phyloP scores from a whole-genome alignment of 345 rosid genomes.

The Citrus australasica region DNA sequence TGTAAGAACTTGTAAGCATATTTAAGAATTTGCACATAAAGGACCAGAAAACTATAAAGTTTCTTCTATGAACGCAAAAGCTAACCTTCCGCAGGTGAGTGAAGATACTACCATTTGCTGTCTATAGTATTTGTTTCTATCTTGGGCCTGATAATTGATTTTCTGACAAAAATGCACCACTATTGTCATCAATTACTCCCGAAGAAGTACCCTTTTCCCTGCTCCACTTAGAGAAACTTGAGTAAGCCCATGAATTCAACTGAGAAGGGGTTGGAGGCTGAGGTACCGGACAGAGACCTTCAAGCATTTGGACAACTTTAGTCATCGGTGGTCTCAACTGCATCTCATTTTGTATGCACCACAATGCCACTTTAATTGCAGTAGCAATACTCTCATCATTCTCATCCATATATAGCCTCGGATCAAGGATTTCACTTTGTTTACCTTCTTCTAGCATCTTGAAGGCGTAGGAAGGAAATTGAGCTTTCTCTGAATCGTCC shows the following conservation, averaged over 20 bases:
- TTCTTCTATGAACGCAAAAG: neutral
- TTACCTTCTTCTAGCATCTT: slow-evolving; percentile 48
- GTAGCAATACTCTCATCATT: slow-evolving; percentile 22
- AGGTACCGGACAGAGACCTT: slow-evolving; percentile 40
- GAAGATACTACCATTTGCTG: neutral
- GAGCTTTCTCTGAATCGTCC: slow-evolving; percentile 31
- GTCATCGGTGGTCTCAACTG: slow-evolving; percentile 47
- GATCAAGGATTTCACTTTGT: slow-evolving; percentile 36
- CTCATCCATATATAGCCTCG: slow-evolving; percentile 24
- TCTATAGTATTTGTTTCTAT: neutral
- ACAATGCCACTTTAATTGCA: slow-evolving; percentile 48
- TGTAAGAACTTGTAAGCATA: neutral
- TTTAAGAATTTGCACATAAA: neutral
- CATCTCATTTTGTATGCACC: slow-evolving; percentile 59
- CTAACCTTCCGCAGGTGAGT: neutral
- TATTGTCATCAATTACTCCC: slow-evolving; percentile 19
- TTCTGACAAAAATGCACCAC: slow-evolving; percentile 32
- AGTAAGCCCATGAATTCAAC: slow-evolving; percentile 16
- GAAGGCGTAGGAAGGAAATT: slow-evolving; percentile 46
- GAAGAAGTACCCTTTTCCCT: slow-evolving; percentile 28
- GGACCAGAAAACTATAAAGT: neutral
- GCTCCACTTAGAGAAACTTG: slow-evolving; percentile 32
- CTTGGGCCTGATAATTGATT: slow-evolving; percentile 46
- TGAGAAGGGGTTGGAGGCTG: slow-evolving; percentile 30
- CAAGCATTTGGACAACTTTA: slow-evolving; percentile 62